These are phyloP conservation scores for Leccinum uliginosum DNA, from an alignment of 768 basidiomycete genomes.

Conservation along the genomic window DNA sequence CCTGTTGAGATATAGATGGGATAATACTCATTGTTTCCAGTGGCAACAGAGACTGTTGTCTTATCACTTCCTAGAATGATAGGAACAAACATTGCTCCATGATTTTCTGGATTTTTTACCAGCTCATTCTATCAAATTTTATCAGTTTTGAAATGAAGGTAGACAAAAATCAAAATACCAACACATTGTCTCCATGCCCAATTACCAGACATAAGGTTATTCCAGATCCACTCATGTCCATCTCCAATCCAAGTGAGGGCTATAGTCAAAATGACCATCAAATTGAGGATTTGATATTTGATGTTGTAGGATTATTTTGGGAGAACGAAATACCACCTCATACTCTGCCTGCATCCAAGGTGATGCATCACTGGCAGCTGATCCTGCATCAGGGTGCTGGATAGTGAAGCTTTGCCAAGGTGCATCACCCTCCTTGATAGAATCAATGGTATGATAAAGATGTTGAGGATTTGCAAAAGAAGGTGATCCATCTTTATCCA, in stretches of 20 bases:
- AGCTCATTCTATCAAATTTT: background rate
- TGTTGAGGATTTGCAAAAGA: background rate
- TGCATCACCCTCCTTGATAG: background rate
- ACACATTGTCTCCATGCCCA: background rate
- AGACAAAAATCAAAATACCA: background rate
- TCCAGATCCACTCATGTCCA: background rate
- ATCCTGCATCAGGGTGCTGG: background rate
- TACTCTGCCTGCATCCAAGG: background rate
- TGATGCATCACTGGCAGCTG: background rate
- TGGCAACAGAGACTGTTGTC: background rate
- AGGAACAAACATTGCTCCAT: background rate
- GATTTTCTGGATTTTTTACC: background rate
- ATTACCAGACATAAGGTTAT: background rate
- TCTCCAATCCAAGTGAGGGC: background rate
- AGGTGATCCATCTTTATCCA: background rate
- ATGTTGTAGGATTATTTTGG: background rate
- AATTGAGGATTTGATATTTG: background rate
- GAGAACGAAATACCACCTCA: background rate
- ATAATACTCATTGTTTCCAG: background rate
- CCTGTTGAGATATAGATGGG: background rate
- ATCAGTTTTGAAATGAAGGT: background rate
- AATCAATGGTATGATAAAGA: background rate
- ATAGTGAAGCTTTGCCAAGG: background rate
- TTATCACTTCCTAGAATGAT: background rate
- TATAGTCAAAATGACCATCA: background rate